Evolutionary conservation across 140 eudicot genomes (phyloP).

Genomic region (Stevia rebaudiana): DNA sequence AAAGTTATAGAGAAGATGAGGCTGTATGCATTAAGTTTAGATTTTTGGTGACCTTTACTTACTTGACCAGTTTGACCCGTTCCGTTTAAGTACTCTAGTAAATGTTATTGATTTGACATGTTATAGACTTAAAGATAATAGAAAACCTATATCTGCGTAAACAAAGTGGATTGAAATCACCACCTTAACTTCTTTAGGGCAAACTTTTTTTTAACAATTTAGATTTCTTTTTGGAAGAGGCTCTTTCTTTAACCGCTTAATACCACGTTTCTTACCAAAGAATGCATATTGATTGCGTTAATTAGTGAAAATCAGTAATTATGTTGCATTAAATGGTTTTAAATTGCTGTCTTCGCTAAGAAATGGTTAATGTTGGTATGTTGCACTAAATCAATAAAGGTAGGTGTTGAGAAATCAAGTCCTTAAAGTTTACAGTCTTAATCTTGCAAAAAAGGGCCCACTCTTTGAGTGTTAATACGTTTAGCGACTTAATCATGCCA

Average conservation of each 20-base stretch:
- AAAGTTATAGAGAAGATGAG: too few relatives aligned
- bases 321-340: not conserved
- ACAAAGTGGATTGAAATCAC: too few relatives aligned
- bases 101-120: not conserved
- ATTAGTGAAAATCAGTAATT: not conserved
- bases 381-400: not conserved
- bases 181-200: too few relatives aligned
- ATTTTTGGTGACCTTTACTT: not conserved
- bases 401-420: not conserved
- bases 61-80: not conserved
- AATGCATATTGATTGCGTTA: not conserved
- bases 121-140: not conserved
- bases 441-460: not conserved
- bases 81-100: not conserved
- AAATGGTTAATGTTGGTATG: too few relatives aligned
- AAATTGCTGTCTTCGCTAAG: too few relatives aligned
- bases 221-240: too few relatives aligned
- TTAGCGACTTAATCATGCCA: not conserved
- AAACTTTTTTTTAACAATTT: too few relatives aligned
- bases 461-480: not conserved
- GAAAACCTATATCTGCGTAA: not conserved
- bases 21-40: not conserved
- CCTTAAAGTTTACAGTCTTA: not conserved
- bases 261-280: not conserved
- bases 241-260: not conserved